phyloP scores from a whole-genome alignment of 306 rosid genomes.

The Alnus rubra region DNA sequence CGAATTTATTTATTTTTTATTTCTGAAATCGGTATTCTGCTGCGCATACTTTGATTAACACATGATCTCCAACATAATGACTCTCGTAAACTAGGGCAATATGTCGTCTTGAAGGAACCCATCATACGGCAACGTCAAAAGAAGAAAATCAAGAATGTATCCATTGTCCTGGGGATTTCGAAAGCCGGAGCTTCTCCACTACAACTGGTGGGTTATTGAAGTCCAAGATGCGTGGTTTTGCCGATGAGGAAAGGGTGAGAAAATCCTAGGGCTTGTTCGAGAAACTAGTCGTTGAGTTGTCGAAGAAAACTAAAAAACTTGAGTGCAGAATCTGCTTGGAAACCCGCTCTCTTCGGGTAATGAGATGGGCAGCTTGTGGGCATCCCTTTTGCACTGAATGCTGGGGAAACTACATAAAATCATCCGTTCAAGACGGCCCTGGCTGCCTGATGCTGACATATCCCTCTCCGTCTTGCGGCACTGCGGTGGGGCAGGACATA shows the following conservation, averaged over 20 bases:
- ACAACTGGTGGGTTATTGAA: background rate
- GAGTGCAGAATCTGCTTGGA: constrained; percentile 5
- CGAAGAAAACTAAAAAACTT: background rate
- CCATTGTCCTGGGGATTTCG: background rate
- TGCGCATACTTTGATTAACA: too few species aligned
- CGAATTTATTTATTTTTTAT: too few species aligned
- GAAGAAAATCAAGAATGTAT: background rate
- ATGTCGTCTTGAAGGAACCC: background rate
- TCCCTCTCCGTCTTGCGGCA: constrained; percentile 3
- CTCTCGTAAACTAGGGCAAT: background rate
- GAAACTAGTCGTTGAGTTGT: background rate
- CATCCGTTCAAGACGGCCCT: background rate
- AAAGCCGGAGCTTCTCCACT: background rate
- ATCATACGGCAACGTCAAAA: constrained; percentile 1
- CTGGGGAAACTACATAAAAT: constrained; percentile 12
- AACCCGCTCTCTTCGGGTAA: background rate
- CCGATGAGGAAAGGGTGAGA: constrained; percentile 12
- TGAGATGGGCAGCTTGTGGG: constrained; percentile 15
- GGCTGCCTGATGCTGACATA: constrained; percentile 23
- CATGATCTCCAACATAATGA: too few species aligned
- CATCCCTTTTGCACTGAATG: constrained; percentile 19
- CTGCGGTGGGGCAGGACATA: constrained; percentile 14
- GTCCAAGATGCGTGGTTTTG: constrained; percentile 13
- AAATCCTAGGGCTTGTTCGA: background rate
- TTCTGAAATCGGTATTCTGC: too few species aligned